Evolutionary conservation across 2,329 filamentous ascomycete species (phyloP).

Genomic region (Xylariaceae sp.): DNA sequence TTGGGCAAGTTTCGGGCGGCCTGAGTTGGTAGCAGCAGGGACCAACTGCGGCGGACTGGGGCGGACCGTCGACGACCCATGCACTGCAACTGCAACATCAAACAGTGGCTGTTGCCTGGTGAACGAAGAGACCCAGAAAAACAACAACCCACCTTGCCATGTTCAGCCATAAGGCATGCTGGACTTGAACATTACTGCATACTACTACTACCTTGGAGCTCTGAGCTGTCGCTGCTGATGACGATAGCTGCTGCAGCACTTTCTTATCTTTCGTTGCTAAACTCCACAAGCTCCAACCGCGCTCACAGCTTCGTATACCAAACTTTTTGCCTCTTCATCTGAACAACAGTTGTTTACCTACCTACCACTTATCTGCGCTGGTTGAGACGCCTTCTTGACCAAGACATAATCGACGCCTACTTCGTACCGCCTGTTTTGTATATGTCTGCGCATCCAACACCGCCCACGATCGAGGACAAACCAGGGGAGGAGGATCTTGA

Average conservation of each 20-base stretch:
- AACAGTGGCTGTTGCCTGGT: neutral
- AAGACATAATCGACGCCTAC: neutral
- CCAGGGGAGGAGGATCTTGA: constrained; percentile 6
- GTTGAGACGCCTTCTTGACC: no score
- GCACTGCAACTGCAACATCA: neutral
- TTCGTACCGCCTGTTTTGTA: constrained; percentile 9
- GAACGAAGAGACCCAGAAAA: neutral
- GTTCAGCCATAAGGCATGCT: neutral
- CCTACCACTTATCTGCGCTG: no score
- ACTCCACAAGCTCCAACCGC: neutral
- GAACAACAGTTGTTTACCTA: no score
- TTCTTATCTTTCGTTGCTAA: neutral
- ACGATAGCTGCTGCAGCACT: constrained; percentile 1
- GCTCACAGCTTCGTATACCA: no score
- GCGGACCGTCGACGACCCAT: no score
- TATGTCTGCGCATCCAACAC: constrained; percentile 13
- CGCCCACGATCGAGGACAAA: constrained; percentile 4
- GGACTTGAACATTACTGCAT: neutral
- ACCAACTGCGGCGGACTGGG: no score
- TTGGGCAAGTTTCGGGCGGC: neutral
- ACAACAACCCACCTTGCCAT: neutral
- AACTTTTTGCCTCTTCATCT: neutral
- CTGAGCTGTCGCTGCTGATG: neutral
- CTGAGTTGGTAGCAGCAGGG: neutral
- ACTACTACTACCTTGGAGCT: no score